Evolutionary conservation across 495 filamentous ascomycete genomes (phyloP), one percentile per base, ranked within the genome.

Genomic region (Daldinia childiae): DNA sequence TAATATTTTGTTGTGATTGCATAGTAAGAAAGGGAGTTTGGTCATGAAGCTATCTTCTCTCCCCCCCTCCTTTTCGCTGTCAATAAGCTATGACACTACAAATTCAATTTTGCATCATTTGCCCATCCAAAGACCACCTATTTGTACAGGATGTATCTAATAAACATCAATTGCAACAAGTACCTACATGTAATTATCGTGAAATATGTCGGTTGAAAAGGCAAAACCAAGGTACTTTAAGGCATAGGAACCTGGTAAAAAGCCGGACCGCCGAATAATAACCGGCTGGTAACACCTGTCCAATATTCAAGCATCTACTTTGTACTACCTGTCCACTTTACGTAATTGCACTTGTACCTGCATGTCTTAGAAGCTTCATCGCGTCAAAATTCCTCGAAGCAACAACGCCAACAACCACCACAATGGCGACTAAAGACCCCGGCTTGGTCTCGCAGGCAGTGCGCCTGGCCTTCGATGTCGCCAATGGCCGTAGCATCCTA

Each of bases 401-500:
- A 68, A 68, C 43, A 36, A 45, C 51, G 48, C 26, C 61, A 29
- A 63, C 57, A 64, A 27, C 51, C 17, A 27, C 51, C 17, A 71
- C 11, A 57, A 77, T 76, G 76, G 58, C 69, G 48, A 57, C 36
- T 17, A 66, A 68, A 66, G 60, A 64, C 14, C 68, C 72, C 9
- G 59, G 76, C 15, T 15, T 78, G 4, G 52, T 52, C 51, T 82
- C 58, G 72, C 56, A 64, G 52, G 65, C 68, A 2, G 58, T 63
- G 17, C 63, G 24, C 11, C 24, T 78, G 12, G 68, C 12, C 4
- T 69, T 80, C 0, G 79, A 84, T 43, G 50, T 83, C 29, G 79
- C 80, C 66, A 84, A 78, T 61, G 81, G 82, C 17, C 80, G 77
- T 14, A 79, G 79, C 64, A 24, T 60, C 2, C 69, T 85, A 21